Conservation (phyloP, 768 basidiomycete species). For the Boletus fagicola region DNA sequence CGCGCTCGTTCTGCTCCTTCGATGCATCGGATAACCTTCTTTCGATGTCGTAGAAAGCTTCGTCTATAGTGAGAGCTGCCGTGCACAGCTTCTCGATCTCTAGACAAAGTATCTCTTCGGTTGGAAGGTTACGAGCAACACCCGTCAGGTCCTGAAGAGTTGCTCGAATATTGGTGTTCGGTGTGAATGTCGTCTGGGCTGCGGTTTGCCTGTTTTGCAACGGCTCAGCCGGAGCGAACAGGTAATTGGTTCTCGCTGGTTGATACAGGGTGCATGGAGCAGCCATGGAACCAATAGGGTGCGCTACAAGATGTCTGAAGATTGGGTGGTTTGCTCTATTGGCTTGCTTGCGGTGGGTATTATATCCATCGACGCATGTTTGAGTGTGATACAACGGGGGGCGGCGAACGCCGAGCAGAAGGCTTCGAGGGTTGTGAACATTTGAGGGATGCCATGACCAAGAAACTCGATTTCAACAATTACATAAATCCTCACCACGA, state of each 20-base stretch:
- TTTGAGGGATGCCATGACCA: neutral
- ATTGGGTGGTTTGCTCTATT: neutral
- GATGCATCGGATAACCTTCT: conserved; percentile 7
- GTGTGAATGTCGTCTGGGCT: neutral
- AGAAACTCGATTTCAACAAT: neutral
- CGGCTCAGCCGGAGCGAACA: neutral
- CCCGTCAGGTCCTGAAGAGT: neutral
- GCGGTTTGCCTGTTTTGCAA: neutral
- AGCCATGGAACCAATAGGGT: conserved; percentile 5
- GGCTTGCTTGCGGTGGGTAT: neutral
- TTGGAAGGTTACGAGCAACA: conserved; percentile 3
- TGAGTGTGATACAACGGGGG: neutral
- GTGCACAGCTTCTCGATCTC: conserved; percentile 19
- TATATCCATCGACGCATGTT: conserved; percentile 10
- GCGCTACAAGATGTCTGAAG: neutral
- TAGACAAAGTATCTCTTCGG: conserved; percentile 12
- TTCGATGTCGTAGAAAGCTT: conserved; percentile 16
- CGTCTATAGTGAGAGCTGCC: conserved; percentile 19
- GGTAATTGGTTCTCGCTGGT: neutral
- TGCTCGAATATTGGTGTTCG: neutral
- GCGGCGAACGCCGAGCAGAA: neutral
- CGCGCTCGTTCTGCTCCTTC: conserved; percentile 7
- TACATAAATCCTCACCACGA: neutral
- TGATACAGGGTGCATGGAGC: conserved; percentile 1
- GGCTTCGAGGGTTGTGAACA: conserved; percentile 11